Conservation (phyloP, 83 land plant species). For the Thuja plicata region DNA sequence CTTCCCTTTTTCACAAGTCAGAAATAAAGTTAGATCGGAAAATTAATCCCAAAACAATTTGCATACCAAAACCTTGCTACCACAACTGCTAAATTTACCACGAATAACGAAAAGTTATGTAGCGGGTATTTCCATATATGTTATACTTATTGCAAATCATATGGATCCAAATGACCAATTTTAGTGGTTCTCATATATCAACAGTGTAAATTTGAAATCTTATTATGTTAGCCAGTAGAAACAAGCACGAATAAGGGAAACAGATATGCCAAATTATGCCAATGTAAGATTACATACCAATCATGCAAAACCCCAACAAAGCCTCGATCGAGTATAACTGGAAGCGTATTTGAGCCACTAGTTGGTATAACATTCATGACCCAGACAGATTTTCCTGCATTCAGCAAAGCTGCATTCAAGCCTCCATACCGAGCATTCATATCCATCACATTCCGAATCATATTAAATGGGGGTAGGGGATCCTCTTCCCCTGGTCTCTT, state of each 20-base stretch:
- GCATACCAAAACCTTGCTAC: neutral
- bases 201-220: neutral
- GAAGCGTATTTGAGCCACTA: slow-evolving; percentile 61
- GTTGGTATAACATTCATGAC: slow-evolving; percentile 98
- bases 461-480: slow-evolving; percentile 80
- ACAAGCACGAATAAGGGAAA: neutral
- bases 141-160: slow-evolving; percentile 8
- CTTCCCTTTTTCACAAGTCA: neutral
- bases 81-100: neutral
- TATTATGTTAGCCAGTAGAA: neutral
- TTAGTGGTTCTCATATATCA: neutral
- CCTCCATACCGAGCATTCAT: slow-evolving; percentile 98
- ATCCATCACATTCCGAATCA: slow-evolving; percentile 91
- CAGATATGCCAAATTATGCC: neutral
- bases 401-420: slow-evolving; percentile 79
- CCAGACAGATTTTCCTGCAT: slow-evolving; percentile 83
- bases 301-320: slow-evolving; percentile 90
- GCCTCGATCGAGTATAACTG: slow-evolving; percentile 81
- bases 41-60: neutral
- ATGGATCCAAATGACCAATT: neutral
- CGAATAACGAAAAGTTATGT: neutral
- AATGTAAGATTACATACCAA: slow-evolving; percentile 54
- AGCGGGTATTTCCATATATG: neutral
- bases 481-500: slow-evolving; percentile 97
- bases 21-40: neutral